Evolutionary conservation across 2,329 filamentous ascomycete genomes (phyloP).

Genomic region (Cordyceps pruinosa): DNA sequence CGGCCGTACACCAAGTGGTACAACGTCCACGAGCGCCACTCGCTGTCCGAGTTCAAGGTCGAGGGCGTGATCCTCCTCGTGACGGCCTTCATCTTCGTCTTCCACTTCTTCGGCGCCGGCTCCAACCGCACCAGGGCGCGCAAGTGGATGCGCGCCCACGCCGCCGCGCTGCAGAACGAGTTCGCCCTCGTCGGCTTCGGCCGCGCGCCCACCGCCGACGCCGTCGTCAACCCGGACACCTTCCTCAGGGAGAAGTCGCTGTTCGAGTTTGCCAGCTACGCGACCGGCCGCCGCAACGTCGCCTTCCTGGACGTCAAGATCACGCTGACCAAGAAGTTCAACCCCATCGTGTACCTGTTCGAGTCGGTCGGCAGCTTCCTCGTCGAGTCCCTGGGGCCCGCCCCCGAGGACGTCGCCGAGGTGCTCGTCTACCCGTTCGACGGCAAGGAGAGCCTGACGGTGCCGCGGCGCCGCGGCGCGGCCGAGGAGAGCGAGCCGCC

Average conservation of each 20-base stretch:
- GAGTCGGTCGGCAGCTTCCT: slow-evolving; percentile 70
- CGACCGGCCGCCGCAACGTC: slow-evolving; percentile 84
- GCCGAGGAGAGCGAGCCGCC: slow-evolving; percentile 39
- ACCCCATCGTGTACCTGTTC: slow-evolving; percentile 56
- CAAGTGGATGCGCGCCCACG: slow-evolving; percentile 72
- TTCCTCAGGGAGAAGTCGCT: slow-evolving; percentile 80
- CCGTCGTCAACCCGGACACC: slow-evolving; percentile 30
- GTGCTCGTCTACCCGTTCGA: slow-evolving; percentile 83
- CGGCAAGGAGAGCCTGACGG: slow-evolving; percentile 75
- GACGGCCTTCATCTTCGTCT: slow-evolving; percentile 64
- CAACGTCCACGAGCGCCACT: slow-evolving; percentile 86
- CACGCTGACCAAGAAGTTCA: slow-evolving; percentile 77
- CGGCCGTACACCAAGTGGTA: slow-evolving; percentile 92
- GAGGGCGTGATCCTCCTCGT: slow-evolving; percentile 77
- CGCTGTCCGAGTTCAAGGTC: slow-evolving; percentile 74
- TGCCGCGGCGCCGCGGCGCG: slow-evolving; percentile 58
- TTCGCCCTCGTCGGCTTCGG: slow-evolving; percentile 83
- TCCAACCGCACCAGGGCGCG: slow-evolving; percentile 74
- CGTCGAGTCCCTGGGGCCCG: slow-evolving; percentile 63
- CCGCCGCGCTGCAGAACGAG: slow-evolving; percentile 65
- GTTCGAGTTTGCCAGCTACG: slow-evolving; percentile 81
- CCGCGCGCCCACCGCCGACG: slow-evolving; percentile 44
- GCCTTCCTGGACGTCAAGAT: slow-evolving; percentile 85
- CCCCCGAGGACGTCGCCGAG: slow-evolving; percentile 67
- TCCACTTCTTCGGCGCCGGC: slow-evolving; percentile 76